Evolutionary conservation across 306 rosid species (phyloP).

Genomic region (Pterocarpus macrocarpus): DNA sequence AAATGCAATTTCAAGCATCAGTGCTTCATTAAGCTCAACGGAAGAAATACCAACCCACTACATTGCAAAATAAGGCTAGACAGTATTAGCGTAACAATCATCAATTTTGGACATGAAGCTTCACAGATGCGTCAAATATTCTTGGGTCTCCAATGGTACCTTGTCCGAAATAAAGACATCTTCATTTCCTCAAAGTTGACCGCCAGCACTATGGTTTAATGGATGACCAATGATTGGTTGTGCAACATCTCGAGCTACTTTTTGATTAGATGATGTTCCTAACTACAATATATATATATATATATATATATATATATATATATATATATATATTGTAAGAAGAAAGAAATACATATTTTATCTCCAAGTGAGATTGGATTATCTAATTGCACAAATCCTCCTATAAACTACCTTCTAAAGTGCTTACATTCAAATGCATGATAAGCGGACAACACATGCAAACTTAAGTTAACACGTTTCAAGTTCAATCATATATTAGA

Average conservation of each 20-base stretch:
- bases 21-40: constrained; percentile 77
- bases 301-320: too few species aligned
- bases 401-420: constrained; percentile 19
- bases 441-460: not conserved
- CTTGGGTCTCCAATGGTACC: constrained; percentile 50
- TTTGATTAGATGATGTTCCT: constrained; percentile 57
- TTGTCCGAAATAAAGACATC: constrained; percentile 47
- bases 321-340: too few species aligned
- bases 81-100: constrained; percentile 37
- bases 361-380: constrained; percentile 26
- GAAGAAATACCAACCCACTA: constrained; percentile 80
- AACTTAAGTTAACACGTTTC: too few species aligned
- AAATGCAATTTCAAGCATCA: constrained; percentile 72
- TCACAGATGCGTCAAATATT: constrained; percentile 10
- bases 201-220: constrained; percentile 39
- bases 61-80: constrained; percentile 47
- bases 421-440: constrained; percentile 20
- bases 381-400: constrained; percentile 30
- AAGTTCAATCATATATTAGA: constrained; percentile 7
- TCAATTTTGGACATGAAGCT: constrained; percentile 11
- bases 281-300: constrained; percentile 45
- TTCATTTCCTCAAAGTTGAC: constrained; percentile 48
- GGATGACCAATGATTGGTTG: constrained; percentile 43
- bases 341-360: constrained; percentile 30
- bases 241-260: constrained; percentile 47